A percentile compares a stretch with the other conserved stretches of the same genome.
Evolutionary conservation across 257 asterid genomes (phyloP).

Genomic region (Capsicum rhomboideum): DNA sequence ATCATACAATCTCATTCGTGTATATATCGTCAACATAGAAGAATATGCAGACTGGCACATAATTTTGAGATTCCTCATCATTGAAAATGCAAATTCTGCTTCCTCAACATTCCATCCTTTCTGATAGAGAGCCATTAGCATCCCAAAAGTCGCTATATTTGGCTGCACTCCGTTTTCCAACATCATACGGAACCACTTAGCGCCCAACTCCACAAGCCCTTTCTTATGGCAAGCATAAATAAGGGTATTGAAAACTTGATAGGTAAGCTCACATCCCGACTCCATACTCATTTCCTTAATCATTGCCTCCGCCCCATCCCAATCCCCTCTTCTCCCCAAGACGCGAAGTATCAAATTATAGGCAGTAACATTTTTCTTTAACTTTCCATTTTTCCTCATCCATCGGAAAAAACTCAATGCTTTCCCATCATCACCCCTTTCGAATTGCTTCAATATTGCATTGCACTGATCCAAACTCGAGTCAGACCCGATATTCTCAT

Average conservation of each 20-base stretch:
- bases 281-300: conserved; percentile 51
- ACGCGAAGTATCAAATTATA: conserved; percentile 63
- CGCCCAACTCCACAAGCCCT: conserved; percentile 54
- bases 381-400: conserved; percentile 74
- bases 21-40: conserved; percentile 74
- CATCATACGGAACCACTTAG: conserved; percentile 72
- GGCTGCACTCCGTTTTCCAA: conserved; percentile 58
- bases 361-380: conserved; percentile 53
- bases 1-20: conserved; percentile 54
- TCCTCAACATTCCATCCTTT: conserved; percentile 63
- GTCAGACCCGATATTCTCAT: conserved; percentile 14
- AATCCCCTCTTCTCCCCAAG: conserved; percentile 59
- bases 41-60: conserved; percentile 74
- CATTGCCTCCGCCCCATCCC: conserved; percentile 54
- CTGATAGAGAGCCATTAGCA: conserved; percentile 81
- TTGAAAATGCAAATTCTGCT: conserved; percentile 62
- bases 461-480: conserved; percentile 49
- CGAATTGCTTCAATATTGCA: conserved; percentile 52
- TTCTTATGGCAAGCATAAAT: conserved; percentile 57
- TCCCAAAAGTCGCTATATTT: conserved; percentile 79
- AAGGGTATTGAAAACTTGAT: conserved; percentile 61
- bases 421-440: conserved; percentile 31
- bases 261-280: conserved; percentile 39
- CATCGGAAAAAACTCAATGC: conserved; percentile 58
- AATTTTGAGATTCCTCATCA: conserved; percentile 60